Base-by-base conservation (phyloP, 805 yeast genomes). In the Hanseniaspora valbyensis region DNA sequence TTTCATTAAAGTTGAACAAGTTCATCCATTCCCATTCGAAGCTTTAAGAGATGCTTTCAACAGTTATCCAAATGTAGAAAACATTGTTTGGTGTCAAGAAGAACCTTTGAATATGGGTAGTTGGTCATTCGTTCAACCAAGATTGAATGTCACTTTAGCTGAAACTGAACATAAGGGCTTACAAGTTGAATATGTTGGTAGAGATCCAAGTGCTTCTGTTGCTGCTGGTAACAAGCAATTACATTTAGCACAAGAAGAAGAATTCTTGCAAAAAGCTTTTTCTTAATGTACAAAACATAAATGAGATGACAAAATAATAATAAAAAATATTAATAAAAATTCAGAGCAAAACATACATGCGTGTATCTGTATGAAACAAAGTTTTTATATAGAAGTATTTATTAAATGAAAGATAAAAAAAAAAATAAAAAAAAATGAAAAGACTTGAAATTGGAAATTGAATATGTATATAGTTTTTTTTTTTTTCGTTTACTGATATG, bases 11-110 rank as follows among this genome's bases (percentile, higher is more conserved):
- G 63, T 92, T 60, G 99, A 92, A 72, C 97, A 92, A 74, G 66
- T 89, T 62, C 96, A 92, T 66, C 99, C 99, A 69, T 92, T 92
- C 96, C 98, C 98, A 69, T 92, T 73, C 71, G 89, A 92, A 52
- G 96, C 86, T 73, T 70, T 92, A 61, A 82, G 86, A 65, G 96
- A 90, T 59, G 71, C 86, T 25, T 71, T 92, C 60, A 73, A 83
- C 69, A 66, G 79, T 43, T 92, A 83, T 74, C 87, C 94, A 62
- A 80, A 79, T 66, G 66, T 82, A 55, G 81, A 83, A 67, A 98
- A 92, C 66, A 71, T 92, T 58, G 94, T 89, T 43, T 92, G 89
- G 90, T 83, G 94, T 70, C 98, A 92, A 74, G 99, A 92, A 72
- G 99, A 92, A 76, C 97, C 97, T 61, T 75, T 92, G 71, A 92